Evolutionary conservation across 495 filamentous ascomycete species (phyloP).

Genomic region (Wilcoxina mikolae): DNA sequence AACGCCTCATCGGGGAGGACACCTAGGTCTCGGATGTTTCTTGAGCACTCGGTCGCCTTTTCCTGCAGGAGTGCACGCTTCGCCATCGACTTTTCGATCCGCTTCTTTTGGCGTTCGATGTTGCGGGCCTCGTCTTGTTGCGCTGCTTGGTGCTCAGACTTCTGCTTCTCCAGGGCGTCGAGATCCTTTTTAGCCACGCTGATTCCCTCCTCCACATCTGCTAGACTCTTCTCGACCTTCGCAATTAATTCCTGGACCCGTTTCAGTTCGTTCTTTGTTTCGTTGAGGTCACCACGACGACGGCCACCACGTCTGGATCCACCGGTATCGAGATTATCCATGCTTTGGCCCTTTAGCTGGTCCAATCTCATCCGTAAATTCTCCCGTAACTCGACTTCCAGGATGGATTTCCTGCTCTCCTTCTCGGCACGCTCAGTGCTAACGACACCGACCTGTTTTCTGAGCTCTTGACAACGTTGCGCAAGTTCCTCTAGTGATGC

Average conservation of each 20-base stretch:
- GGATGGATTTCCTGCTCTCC: conserved; percentile 56
- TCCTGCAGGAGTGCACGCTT: conserved; percentile 65
- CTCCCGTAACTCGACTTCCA: conserved; percentile 75
- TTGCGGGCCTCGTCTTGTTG: conserved; percentile 61
- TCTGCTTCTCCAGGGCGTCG: conserved; percentile 45
- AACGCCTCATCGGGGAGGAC: conserved; percentile 91
- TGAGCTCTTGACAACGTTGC: conserved; percentile 52
- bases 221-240: conserved; percentile 49
- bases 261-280: conserved; percentile 69
- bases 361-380: conserved; percentile 76
- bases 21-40: conserved; percentile 83
- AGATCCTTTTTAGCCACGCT: conserved; percentile 49
- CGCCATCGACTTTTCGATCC: conserved; percentile 79
- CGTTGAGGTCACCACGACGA: conserved; percentile 48
- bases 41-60: conserved; percentile 60
- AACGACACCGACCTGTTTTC: conserved; percentile 57
- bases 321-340: conserved; percentile 43
- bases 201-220: conserved; percentile 55
- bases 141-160: conserved; percentile 48
- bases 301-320: conserved; percentile 38
- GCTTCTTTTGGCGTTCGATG: conserved; percentile 78
- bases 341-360: conserved; percentile 63
- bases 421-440: conserved; percentile 60
- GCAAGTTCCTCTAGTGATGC: conserved; percentile 57
- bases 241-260: conserved; percentile 48